phyloP scores from a whole-genome alignment of 345 rosid species.

The Sapria himalayana region DNA sequence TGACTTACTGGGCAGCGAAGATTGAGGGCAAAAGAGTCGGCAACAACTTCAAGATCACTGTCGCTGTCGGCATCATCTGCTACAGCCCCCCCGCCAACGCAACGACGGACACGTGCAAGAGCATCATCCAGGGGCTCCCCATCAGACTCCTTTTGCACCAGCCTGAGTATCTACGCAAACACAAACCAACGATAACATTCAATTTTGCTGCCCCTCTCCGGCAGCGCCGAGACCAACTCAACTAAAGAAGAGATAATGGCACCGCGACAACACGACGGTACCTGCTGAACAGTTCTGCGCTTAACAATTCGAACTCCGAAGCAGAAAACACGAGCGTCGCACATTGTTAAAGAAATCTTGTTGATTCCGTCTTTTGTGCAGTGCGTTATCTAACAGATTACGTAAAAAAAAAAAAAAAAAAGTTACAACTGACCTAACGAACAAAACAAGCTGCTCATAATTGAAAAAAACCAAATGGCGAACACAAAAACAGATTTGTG shows the following conservation, averaged over 20 bases:
- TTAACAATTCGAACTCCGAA: slow-evolving; percentile 73
- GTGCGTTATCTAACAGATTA: slow-evolving; percentile 39
- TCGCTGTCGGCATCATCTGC: slow-evolving; percentile 78
- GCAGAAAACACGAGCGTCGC: slow-evolving; percentile 80
- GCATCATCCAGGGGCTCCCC: slow-evolving; percentile 81
- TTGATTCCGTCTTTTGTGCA: slow-evolving; percentile 60
- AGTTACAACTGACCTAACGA: not conserved
- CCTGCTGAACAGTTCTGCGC: slow-evolving; percentile 69
- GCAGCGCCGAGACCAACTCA: not conserved
- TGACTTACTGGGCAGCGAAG: slow-evolving; percentile 93
- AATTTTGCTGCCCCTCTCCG: too few species aligned
- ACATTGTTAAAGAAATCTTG: slow-evolving; percentile 52
- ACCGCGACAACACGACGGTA: too few species aligned
- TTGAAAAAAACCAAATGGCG: not conserved
- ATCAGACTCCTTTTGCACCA: slow-evolving; percentile 65
- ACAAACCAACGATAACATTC: too few species aligned
- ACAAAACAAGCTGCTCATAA: not conserved
- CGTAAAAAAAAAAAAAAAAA: slow-evolving; percentile 5
- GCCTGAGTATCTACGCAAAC: slow-evolving; percentile 40
- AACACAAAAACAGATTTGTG: too few species aligned
- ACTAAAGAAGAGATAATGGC: slow-evolving; percentile 1
- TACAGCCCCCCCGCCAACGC: slow-evolving; percentile 74
- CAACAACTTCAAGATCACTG: slow-evolving; percentile 96
- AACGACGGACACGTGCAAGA: slow-evolving; percentile 74
- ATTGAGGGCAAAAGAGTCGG: slow-evolving; percentile 55